Evolutionary conservation across 352 stramenopile genomes (phyloP), one percentile per base, ranked within the genome.

Genomic region (Phytophthora hibernalis): DNA sequence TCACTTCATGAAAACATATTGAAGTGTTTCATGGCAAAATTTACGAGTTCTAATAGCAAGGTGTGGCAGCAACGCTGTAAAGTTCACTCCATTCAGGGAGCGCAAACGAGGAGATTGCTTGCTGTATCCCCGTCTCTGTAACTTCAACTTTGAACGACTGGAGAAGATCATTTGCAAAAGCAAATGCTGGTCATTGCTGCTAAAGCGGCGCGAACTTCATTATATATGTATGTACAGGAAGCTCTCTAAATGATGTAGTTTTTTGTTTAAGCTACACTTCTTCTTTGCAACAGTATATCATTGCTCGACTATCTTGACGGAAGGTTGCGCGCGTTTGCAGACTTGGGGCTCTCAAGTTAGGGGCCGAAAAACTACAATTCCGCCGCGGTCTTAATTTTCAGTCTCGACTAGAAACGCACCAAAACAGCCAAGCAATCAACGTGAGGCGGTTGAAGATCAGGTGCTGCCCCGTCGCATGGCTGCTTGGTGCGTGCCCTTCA

Each of bases 91-190:
- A 54, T 54, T 48, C 28, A 53, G n/a, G 18, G 15, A 31, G 24
- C 55, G 57, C 18, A 44, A 65, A n/a, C 21, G 20, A 6, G 20
- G 10, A 55, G 44, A 64, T 64, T 56, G 33, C 44, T 56, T 13
- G 7, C 16, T 10, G 38, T 13, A 9, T 0, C 0, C 50, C 50
- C 21, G 51, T 12, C 15, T 57, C 18, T 68, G 40, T 28, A 24
- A 57, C 60, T 68, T 68, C 60, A 68, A 68, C 52, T 68, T 68
- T 43, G 37, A 20, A 20, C 37, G 15, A n/a, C 15, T n/a, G n/a
- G n/a, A n/a, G n/a, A n/a, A n/a, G n/a, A n/a, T n/a, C n/a, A n/a
- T n/a, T 43, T 43, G 37, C 37, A 43, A 20, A 21, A 15, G 37
- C 37, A 43, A 16, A 16, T 16, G 16, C 26, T 38, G 31, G 13